Evolutionary conservation across 768 basidiomycete species (phyloP).

Genomic region (Boletus coccyginus): DNA sequence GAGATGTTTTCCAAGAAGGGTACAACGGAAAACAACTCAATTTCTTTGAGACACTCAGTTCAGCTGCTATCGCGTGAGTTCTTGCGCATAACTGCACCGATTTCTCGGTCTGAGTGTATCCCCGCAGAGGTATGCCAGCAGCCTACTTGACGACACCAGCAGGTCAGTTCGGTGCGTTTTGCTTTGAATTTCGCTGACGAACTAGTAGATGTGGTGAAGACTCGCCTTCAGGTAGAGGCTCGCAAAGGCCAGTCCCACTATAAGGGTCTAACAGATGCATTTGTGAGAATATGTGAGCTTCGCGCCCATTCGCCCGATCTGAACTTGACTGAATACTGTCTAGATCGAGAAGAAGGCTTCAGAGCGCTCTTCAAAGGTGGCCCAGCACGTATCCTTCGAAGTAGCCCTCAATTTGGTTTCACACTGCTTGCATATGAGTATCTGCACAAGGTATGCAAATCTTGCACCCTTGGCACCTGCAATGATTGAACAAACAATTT

Average conservation of each 20-base stretch:
- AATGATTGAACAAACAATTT: background rate
- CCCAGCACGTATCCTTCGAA: slow-evolving; percentile 80
- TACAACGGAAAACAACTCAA: slow-evolving; percentile 91
- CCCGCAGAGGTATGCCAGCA: slow-evolving; percentile 90
- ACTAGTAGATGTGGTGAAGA: slow-evolving; percentile 89
- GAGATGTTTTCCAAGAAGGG: slow-evolving; percentile 93
- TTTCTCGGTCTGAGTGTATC: slow-evolving; percentile 28
- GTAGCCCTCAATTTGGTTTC: slow-evolving; percentile 93
- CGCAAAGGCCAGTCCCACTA: slow-evolving; percentile 89
- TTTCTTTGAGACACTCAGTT: slow-evolving; percentile 83
- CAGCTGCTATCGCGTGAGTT: slow-evolving; percentile 80
- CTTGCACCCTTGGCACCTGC: background rate
- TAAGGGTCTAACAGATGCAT: slow-evolving; percentile 86
- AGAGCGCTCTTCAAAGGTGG: slow-evolving; percentile 91
- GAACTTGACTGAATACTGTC: slow-evolving; percentile 2
- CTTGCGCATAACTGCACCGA: slow-evolving; percentile 12
- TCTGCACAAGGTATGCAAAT: slow-evolving; percentile 54
- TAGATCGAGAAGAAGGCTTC: slow-evolving; percentile 88
- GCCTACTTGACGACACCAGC: slow-evolving; percentile 92
- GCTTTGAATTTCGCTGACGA: slow-evolving; percentile 15
- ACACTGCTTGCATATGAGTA: slow-evolving; percentile 82
- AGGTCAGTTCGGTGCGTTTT: slow-evolving; percentile 43
- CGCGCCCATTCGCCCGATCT: background rate
- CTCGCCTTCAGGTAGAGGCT: slow-evolving; percentile 90
- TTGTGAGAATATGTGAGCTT: slow-evolving; percentile 80